Evolutionary conservation across 2,329 filamentous ascomycete species (phyloP).

Genomic region (Podosphaera xanthii): DNA sequence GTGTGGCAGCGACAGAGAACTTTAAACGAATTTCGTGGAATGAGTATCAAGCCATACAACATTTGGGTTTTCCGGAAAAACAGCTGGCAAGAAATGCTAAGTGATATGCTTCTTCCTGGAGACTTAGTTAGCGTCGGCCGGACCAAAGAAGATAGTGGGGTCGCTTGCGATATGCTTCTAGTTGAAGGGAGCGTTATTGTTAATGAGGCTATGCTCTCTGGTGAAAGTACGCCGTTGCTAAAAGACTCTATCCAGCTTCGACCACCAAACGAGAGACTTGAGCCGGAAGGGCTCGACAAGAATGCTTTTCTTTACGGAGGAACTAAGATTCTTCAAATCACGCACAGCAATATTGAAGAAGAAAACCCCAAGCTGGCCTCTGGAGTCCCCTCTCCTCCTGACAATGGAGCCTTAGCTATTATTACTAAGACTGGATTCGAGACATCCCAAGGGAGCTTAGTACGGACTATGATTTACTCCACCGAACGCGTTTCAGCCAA

Average conservation of each 20-base stretch:
- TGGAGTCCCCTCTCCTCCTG: slow-evolving; percentile 63
- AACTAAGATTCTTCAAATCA: slow-evolving; percentile 90
- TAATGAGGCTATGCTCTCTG: slow-evolving; percentile 97
- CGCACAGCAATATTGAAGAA: slow-evolving; percentile 60
- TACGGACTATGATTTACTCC: slow-evolving; percentile 98
- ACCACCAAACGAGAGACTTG: slow-evolving; percentile 56
- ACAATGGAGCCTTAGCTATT: slow-evolving; percentile 81
- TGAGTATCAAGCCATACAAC: slow-evolving; percentile 98
- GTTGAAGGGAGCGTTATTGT: slow-evolving; percentile 92
- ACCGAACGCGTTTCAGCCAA: slow-evolving; percentile 98
- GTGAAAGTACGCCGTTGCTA: slow-evolving; percentile 86
- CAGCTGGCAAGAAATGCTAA: slow-evolving; percentile 73
- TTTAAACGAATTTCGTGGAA: slow-evolving; percentile 85
- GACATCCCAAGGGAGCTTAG: slow-evolving; percentile 90
- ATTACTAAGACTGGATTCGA: slow-evolving; percentile 97
- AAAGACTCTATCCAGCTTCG: slow-evolving; percentile 91
- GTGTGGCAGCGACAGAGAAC: slow-evolving; percentile 98
- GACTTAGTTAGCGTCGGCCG: slow-evolving; percentile 81
- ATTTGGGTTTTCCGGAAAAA: slow-evolving; percentile 74
- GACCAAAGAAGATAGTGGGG: slow-evolving; percentile 90
- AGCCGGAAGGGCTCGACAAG: slow-evolving; percentile 84
- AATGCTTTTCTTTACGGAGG: slow-evolving; percentile 91
- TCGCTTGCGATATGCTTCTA: slow-evolving; percentile 90
- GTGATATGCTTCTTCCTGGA: slow-evolving; percentile 78
- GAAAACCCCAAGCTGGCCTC: slow-evolving; percentile 49